Evolutionary conservation across 2,329 filamentous ascomycete genomes (phyloP).

Genomic region (Xylaria sp.): DNA sequence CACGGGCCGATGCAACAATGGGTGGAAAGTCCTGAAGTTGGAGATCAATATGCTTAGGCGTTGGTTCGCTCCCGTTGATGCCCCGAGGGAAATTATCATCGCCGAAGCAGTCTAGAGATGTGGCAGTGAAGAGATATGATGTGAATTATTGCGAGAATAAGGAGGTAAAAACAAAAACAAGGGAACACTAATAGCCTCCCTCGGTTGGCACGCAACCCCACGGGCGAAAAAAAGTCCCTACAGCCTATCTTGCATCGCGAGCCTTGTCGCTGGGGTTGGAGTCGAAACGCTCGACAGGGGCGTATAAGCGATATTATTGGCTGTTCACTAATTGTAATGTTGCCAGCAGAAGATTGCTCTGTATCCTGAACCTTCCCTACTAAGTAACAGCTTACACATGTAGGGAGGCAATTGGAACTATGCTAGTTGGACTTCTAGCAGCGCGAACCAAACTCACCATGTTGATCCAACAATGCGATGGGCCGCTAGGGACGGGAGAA

Average conservation of each 20-base stretch:
- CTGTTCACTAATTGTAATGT: constrained; percentile 21
- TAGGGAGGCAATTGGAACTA: not conserved
- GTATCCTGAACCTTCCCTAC: not conserved
- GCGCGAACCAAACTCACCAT: not conserved
- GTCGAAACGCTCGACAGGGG: constrained; percentile 19
- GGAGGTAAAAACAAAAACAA: not conserved
- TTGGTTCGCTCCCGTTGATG: constrained; percentile 21
- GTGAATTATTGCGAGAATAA: not conserved
- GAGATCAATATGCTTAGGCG: not conserved
- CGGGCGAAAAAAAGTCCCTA: constrained; percentile 25
- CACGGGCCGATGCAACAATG: not conserved
- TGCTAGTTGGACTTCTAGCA: not conserved
- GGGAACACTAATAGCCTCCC: constrained; percentile 3
- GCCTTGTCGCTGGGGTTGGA: constrained; percentile 25
- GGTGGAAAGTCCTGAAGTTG: not conserved
- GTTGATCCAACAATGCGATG: not conserved
- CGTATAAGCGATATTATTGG: constrained; percentile 15
- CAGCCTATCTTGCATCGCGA: constrained; percentile 16
- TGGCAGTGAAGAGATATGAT: constrained; percentile 1
- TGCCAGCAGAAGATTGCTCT: constrained; percentile 18
- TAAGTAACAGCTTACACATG: not conserved
- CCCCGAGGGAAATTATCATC: constrained; percentile 22
- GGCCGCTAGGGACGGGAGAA: not conserved
- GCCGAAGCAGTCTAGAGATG: not conserved
- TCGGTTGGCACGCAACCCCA: constrained; percentile 6